phyloP scores from a whole-genome alignment of 305 asterid genomes.

The Lippia alba region DNA sequence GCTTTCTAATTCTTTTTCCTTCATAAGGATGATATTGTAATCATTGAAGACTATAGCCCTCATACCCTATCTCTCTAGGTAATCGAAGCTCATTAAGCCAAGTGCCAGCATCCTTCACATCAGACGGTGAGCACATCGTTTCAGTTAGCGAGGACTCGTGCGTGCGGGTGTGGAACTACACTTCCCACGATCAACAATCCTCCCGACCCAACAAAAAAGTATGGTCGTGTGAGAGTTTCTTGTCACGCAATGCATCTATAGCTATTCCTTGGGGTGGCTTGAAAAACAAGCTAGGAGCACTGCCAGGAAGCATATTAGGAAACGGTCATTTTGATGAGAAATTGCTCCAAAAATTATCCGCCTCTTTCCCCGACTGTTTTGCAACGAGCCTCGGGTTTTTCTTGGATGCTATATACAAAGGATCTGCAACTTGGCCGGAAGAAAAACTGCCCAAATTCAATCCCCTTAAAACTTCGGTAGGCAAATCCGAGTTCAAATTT shows the following conservation, averaged over 20 bases:
- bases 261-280: slow-evolving; percentile 63
- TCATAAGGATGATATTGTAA: neutral
- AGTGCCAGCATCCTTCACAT: slow-evolving; percentile 58
- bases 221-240: slow-evolving; percentile 56
- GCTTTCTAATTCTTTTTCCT: neutral
- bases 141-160: slow-evolving; percentile 57
- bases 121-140: slow-evolving; percentile 61
- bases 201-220: slow-evolving; percentile 36
- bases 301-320: slow-evolving; percentile 43
- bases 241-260: slow-evolving; percentile 50
- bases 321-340: slow-evolving; percentile 45
- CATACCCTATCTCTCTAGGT: slow-evolving; percentile 32
- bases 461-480: slow-evolving; percentile 33
- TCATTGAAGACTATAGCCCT: too few species aligned
- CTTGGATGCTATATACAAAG: slow-evolving; percentile 57
- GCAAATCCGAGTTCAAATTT: slow-evolving; percentile 56
- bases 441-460: slow-evolving; percentile 51
- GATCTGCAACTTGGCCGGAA: slow-evolving; percentile 70
- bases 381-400: slow-evolving; percentile 53
- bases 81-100: slow-evolving; percentile 48
- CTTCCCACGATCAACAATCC: slow-evolving; percentile 39
- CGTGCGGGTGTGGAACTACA: slow-evolving; percentile 58
- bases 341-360: slow-evolving; percentile 38
- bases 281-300: slow-evolving; percentile 42
- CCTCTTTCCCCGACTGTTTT: slow-evolving; percentile 45